Evolutionary conservation across 2,329 filamentous ascomycete genomes (phyloP), one percentile per base, ranked within the genome.

Genomic region (Venturia nashicola): DNA sequence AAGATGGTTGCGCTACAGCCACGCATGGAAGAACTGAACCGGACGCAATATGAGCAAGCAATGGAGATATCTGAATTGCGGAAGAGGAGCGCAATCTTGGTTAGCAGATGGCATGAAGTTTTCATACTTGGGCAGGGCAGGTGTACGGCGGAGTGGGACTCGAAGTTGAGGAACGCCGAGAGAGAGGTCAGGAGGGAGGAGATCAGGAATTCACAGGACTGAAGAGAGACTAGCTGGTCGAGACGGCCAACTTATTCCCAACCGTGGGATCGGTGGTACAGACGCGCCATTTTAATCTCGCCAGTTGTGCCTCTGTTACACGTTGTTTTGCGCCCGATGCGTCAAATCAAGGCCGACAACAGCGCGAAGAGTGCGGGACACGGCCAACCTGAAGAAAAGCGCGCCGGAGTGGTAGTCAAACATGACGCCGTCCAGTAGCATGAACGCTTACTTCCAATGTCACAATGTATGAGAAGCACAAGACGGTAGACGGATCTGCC

Each of bases 121-220:
- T 84, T 85, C 3, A 79, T 94, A 54, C 77, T 96, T 59, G 81
- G 82, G 12, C 84, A 84, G 68, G 87, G 87, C 0, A 83, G 85
- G 68, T 82, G 83, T 65, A 86, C 91, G 77, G 87, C 87, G 27
- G 84, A 87, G 61, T 85, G 87, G 71, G 88, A 95, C 74, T 80
- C 83, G 42, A 79, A 88, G 61, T 74, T 92, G 14, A 82, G 83
- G 73, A 78, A 80, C 66, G 82, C 85, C 8, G 90, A 94, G 75
- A 81, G 83, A 63, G 78, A 79, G 9, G 78, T 93, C 2, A 80
- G 84, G 71, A 82, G 88, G 70, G 78, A 79, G 61, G 89, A 91
- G 71, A 78, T 77, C 67, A 75, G 75, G 74, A 81, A 78, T 69
- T 81, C 78, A 69, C 78, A 78, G 67, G 82, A 83, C 66, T 80